Conservation (phyloP, 108 stramenopile genomes). For the Parietichytrium sp. region DNA sequence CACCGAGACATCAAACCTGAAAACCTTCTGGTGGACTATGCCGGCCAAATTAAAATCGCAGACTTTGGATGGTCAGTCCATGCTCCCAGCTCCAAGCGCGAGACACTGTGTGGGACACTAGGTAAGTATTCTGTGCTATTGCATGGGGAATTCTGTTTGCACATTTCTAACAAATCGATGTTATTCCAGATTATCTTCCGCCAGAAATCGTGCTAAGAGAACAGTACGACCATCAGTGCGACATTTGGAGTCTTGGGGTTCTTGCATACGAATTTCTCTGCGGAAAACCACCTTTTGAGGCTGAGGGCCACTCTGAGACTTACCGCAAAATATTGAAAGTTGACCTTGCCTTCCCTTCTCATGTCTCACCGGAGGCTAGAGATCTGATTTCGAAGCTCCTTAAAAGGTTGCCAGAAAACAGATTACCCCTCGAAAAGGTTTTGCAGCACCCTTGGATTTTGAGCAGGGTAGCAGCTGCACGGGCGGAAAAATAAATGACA, state of each 20-base stretch:
- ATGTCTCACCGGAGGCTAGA: neutral
- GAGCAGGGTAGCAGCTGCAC: neutral
- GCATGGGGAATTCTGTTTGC: neutral
- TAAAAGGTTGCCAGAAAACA: neutral
- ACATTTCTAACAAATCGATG: conserved; percentile 58
- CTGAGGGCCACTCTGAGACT: conserved; percentile 12
- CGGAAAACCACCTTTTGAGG: conserved; percentile 46
- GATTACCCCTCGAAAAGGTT: conserved; percentile 2
- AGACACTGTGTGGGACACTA: conserved; percentile 94
- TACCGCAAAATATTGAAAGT: neutral
- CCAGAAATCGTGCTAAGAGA: conserved; percentile 97
- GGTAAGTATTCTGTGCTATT: too few relatives aligned
- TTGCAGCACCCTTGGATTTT: conserved; percentile 21
- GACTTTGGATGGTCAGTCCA: conserved; percentile 99
- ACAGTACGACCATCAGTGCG: conserved; percentile 81
- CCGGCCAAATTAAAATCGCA: conserved; percentile 95
- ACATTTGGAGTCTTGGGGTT: conserved; percentile 85
- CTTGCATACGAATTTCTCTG: conserved; percentile 52
- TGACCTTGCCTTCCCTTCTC: neutral
- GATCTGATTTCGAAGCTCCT: neutral
- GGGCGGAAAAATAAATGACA: too few relatives aligned
- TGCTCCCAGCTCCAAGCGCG: conserved; percentile 84
- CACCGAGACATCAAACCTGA: conserved; percentile 99
- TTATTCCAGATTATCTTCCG: conserved; percentile 92
- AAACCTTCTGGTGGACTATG: conserved; percentile 85